Evolutionary conservation across 495 filamentous ascomycete species (phyloP), one percentile per base, ranked within the genome.

Genomic region (Penicillium tannophilum): DNA sequence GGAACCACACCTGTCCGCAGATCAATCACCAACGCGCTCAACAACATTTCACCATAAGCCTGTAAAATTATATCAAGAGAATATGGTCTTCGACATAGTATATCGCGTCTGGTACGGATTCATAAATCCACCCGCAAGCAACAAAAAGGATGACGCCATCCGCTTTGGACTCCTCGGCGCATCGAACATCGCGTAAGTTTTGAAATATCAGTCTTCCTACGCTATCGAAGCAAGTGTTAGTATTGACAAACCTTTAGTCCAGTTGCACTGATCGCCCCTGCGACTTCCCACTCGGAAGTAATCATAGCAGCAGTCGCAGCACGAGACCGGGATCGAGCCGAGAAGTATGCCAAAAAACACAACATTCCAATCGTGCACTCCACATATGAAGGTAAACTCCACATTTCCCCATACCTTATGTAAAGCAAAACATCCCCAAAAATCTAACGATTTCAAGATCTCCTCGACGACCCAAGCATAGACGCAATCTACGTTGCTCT

Each of bases 281-380:
- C 86, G 7, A 79, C 72, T 51, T 74, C 74, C 7, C 86, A 89
- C 61, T 75, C 85, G 0, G 85, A 86, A 46, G 82, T 87, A 30
- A 73, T 85, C 20, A 57, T 90, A 35, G 74, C 75, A 1, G 81
- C 81, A 1, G 78, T 90, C 0, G 83, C 86, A 6, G 82, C 86
- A 6, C 76, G 85, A n/a, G 80, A 87, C 58, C 61, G 53, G 12
- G 66, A 66, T 7, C 81, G 75, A 54, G 87, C 86, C 0, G 65
- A 79, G 49, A 70, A 68, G 0, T 88, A 79, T 65, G 86, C 86
- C 3, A 80, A 82, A 64, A 80, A 78, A 54, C 74, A 88, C 62
- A 67, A 69, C 7, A 87, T 90, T 45, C 78, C 79, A 0, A 72
- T 79, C 14, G 82, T 86, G 0, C 76, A 82, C 35, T 63, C 67